Evolutionary conservation across 2,329 filamentous ascomycete species (phyloP), one percentile per base, ranked within the genome.

Genomic region (Neopestalotiopsis sp.): DNA sequence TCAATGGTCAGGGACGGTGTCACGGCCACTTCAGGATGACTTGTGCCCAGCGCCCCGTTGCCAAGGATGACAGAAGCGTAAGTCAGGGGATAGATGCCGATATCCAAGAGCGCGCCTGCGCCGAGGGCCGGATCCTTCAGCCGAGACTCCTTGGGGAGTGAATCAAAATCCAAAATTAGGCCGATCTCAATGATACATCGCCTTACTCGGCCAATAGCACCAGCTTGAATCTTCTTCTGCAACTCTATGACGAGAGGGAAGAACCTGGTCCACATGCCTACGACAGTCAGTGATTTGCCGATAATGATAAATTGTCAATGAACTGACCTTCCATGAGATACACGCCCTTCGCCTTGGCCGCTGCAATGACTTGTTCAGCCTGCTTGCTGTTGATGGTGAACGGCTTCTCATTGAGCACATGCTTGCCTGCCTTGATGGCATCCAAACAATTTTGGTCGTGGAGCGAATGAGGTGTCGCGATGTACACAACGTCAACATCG

Each of bases 231-330:
- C 14, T 61, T 30, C 13, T 61, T 38, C 17, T 61, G 57, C 57
- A 61, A 24, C 28, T 30, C 57, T 7, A 32, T 30, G 12, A 61
- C 32, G 28, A 61, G 32, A 34, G 57, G 57, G 57, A 61, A 32
- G 57, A 61, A 61, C 57, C 57, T 61, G 10, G 57, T 61, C 57
- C 57, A 61, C 57, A 61, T 61, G 28, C 28, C 57, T 61, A 32
- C 13, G 6, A 34, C 30, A 61, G 57, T 61, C 32, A 32, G 28
- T 24, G 57, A 32, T 9, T 4, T 6, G 24, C 13, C n/a, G 7
- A 24, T 30, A 34, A 20, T 32, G 17, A 24, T 17, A 12, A 7
- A 17, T n/a, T 14, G 14, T 17, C n/a, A 57, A n/a, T 34, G 13
- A 17, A 30, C 57, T 30, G 10, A 61, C 57, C 57, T 61, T 61